Percentiles rank a stretch among this genome's conserved stretches.
These are phyloP conservation scores for Begonia loranthoides DNA, from an alignment of 306 rosid species.

Conservation along the genomic window DNA sequence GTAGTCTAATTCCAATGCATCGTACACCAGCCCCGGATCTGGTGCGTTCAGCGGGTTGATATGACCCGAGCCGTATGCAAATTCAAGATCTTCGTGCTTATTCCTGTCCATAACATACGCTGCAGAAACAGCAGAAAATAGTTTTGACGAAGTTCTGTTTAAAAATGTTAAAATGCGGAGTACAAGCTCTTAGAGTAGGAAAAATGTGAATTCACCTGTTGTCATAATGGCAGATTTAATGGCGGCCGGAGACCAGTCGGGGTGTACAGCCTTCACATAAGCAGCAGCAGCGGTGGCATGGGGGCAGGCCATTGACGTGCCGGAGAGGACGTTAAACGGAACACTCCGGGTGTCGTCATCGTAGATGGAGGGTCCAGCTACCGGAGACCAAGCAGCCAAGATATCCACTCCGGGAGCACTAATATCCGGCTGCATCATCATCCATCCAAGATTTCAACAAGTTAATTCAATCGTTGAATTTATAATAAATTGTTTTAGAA, in stretches of 20 bases:
- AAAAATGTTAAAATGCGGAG: background rate
- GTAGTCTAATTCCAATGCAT: conserved; percentile 6
- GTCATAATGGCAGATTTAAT: conserved; percentile 24
- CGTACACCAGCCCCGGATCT: conserved; percentile 15
- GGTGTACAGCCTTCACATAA: conserved; percentile 21
- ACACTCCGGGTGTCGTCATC: conserved; percentile 6
- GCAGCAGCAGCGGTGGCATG: conserved; percentile 21
- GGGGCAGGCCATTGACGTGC: conserved; percentile 27
- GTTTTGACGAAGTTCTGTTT: background rate
- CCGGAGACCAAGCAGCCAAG: conserved; percentile 23
- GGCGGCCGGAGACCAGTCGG: conserved; percentile 23
- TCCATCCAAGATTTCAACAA: background rate
- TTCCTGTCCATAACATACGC: conserved; percentile 15
- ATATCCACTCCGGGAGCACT: conserved; percentile 23
- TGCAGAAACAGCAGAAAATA: background rate
- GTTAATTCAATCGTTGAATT: background rate
- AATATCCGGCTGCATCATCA: conserved; percentile 14
- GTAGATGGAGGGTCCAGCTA: conserved; percentile 8
- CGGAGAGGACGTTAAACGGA: conserved; percentile 12
- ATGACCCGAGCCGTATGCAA: conserved; percentile 23
- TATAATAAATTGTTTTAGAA: background rate
- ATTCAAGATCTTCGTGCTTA: conserved; percentile 17
- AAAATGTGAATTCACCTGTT: conserved; percentile 7
- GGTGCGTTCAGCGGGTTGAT: conserved; percentile 11
- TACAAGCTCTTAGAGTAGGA: background rate